phyloP scores from a whole-genome alignment of 352 stramenopile genomes.

The Globisporangium echinulatum region DNA sequence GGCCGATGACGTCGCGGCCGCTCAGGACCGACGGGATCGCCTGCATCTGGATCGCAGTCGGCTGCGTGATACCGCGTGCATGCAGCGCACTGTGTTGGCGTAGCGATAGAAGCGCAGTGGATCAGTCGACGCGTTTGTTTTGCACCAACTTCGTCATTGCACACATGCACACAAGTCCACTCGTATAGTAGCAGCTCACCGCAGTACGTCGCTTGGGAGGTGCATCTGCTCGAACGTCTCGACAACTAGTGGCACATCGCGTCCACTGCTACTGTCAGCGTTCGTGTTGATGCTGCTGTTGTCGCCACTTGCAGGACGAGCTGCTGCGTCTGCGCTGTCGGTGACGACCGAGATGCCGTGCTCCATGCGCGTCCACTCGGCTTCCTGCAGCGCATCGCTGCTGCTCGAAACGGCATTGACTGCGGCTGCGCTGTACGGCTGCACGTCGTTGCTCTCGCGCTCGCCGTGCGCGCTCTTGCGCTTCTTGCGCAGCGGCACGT shows the following conservation, averaged over 20 bases:
- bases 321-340: not conserved
- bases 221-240: slow-evolving; percentile 29
- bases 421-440: not conserved
- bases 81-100: slow-evolving; percentile 17
- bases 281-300: slow-evolving; percentile 25
- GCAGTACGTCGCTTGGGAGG: slow-evolving; percentile 19
- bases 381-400: slow-evolving; percentile 24
- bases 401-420: not conserved
- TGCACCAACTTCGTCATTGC: too few relatives aligned
- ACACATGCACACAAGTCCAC: too few relatives aligned
- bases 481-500: slow-evolving; percentile 38
- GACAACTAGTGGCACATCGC: slow-evolving; percentile 20
- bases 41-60: slow-evolving; percentile 96
- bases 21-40: slow-evolving; percentile 77
- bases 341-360: slow-evolving; percentile 23
- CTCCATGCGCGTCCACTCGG: slow-evolving; percentile 44
- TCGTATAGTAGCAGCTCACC: slow-evolving; percentile 4
- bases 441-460: slow-evolving; percentile 1
- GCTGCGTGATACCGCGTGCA: slow-evolving; percentile 59
- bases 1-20: slow-evolving; percentile 89
- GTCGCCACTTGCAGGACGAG: slow-evolving; percentile 9
- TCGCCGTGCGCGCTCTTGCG: slow-evolving; percentile 10
- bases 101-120: not conserved
- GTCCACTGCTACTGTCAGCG: too few relatives aligned
- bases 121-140: not conserved